Evolutionary conservation across 441 rosid genomes (phyloP).

Genomic region (Omphalea diandra): DNA sequence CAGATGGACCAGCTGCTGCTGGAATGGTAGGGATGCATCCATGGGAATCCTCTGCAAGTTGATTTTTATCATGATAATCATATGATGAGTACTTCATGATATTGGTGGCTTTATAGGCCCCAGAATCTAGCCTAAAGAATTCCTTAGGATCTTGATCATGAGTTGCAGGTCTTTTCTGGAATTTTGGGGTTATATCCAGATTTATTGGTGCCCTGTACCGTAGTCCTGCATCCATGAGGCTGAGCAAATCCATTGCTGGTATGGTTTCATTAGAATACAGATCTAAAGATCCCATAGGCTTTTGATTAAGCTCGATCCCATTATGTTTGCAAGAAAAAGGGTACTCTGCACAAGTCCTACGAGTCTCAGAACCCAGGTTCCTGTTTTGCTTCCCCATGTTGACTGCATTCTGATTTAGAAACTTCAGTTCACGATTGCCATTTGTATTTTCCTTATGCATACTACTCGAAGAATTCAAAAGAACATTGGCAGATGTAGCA

Average conservation of each 20-base stretch:
- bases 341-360: constrained; percentile 39
- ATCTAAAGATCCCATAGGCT: constrained; percentile 41
- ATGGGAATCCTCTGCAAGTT: constrained; percentile 32
- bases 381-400: constrained; percentile 43
- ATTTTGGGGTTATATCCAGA: constrained; percentile 44
- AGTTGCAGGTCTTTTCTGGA: constrained; percentile 49
- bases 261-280: constrained; percentile 68
- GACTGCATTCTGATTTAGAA: constrained; percentile 40
- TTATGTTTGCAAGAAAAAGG: constrained; percentile 41
- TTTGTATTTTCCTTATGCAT: constrained; percentile 30
- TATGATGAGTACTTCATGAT: constrained; percentile 33
- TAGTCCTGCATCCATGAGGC: constrained; percentile 84
- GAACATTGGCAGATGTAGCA: constrained; percentile 34
- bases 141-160: constrained; percentile 47
- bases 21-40: constrained; percentile 36
- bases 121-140: constrained; percentile 38
- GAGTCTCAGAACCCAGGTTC: constrained; percentile 46
- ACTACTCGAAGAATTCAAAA: constrained; percentile 33
- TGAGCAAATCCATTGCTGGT: constrained; percentile 87
- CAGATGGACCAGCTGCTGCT: constrained; percentile 42
- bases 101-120: constrained; percentile 38
- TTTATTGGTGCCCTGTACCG: constrained; percentile 45
- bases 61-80: constrained; percentile 39
- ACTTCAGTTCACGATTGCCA: constrained; percentile 32
- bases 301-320: constrained; percentile 28